phyloP scores from a whole-genome alignment of 2,329 filamentous ascomycete genomes.

The Cladosporium oxysporum region DNA sequence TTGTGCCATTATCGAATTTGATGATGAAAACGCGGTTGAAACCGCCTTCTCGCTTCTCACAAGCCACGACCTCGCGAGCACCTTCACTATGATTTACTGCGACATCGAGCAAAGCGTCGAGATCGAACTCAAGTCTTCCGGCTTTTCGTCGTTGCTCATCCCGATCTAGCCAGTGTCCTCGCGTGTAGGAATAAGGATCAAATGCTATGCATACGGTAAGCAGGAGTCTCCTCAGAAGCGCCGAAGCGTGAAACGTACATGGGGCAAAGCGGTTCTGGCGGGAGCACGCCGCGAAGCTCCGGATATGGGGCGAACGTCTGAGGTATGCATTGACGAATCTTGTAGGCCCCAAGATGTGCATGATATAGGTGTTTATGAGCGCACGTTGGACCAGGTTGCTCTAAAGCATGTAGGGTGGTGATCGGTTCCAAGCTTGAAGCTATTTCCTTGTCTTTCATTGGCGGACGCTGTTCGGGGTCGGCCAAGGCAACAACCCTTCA shows the following conservation, averaged over 20 bases:
- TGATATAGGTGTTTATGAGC: neutral
- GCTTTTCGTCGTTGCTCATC: neutral
- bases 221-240: neutral
- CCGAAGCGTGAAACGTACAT: neutral
- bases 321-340: neutral
- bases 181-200: neutral
- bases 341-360: neutral
- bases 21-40: slow-evolving; percentile 40
- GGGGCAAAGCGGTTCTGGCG: neutral
- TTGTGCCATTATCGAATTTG: slow-evolving; percentile 39
- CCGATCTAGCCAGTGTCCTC: neutral
- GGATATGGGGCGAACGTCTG: neutral
- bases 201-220: neutral
- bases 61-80: neutral
- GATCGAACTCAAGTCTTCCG: slow-evolving; percentile 5
- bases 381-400: too few relatives aligned
- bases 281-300: neutral
- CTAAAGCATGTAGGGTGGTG: too few relatives aligned
- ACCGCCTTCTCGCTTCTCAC: slow-evolving; percentile 32
- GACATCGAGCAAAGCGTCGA: neutral
- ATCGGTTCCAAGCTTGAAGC: too few relatives aligned
- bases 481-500: too few relatives aligned
- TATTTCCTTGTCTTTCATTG: too few relatives aligned
- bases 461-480: too few relatives aligned
- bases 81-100: neutral